Conservation (phyloP, 768 basidiomycete genomes). For the Zangia roseola region DNA sequence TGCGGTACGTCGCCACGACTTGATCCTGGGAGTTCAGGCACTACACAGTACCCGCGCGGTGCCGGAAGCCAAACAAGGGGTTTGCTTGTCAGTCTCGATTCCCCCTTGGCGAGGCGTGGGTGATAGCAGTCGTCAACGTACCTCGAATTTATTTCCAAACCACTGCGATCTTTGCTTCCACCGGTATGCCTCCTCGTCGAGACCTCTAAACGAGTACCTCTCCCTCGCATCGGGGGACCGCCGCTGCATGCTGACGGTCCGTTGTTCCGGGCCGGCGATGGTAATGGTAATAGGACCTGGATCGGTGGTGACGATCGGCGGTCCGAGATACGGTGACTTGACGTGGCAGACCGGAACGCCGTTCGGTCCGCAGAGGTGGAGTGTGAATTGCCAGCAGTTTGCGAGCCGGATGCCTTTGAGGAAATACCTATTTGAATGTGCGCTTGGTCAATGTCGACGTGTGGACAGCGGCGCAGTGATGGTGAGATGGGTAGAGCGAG, state of each 20-base stretch:
- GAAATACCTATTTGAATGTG: slow-evolving; percentile 22
- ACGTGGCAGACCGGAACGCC: slow-evolving; percentile 24
- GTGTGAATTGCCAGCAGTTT: slow-evolving; percentile 22
- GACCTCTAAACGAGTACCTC: slow-evolving; percentile 21
- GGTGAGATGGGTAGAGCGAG: too few relatives aligned
- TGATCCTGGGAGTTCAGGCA: slow-evolving; percentile 22
- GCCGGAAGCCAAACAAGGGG: neutral
- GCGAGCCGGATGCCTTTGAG: slow-evolving; percentile 17
- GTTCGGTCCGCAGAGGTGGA: slow-evolving; percentile 17
- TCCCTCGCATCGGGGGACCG: neutral
- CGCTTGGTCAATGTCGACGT: neutral
- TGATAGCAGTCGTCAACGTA: slow-evolving; percentile 7
- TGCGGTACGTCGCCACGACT: slow-evolving; percentile 32
- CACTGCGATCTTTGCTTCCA: slow-evolving; percentile 19
- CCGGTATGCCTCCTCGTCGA: slow-evolving; percentile 23
- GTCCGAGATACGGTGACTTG: slow-evolving; percentile 30
- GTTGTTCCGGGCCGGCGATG: slow-evolving; percentile 10
- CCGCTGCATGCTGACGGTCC: slow-evolving; percentile 12
- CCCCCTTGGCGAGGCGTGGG: neutral
- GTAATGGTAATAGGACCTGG: slow-evolving; percentile 18
- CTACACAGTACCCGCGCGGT: slow-evolving; percentile 5
- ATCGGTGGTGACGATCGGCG: slow-evolving; percentile 10
- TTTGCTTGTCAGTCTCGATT: neutral
- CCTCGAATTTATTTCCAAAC: slow-evolving; percentile 21
- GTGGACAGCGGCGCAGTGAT: neutral